These are phyloP conservation scores for Neopestalotiopsis sp. DNA, from an alignment of 2,329 filamentous ascomycete species.

Conservation along the genomic window DNA sequence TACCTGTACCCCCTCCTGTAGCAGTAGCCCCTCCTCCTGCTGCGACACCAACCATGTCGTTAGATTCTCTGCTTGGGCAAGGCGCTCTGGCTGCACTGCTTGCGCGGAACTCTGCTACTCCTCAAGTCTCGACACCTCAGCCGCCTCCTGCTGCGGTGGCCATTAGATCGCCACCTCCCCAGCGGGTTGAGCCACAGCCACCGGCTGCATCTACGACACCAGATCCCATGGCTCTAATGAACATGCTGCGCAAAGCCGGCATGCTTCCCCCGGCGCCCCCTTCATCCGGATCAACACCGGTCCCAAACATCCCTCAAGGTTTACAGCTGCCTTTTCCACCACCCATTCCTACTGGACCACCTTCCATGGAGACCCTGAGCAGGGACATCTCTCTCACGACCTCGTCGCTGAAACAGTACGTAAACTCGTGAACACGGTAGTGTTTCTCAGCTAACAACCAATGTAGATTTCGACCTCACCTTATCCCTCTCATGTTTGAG, in stretches of 20 bases:
- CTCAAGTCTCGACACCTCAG: conserved; percentile 53
- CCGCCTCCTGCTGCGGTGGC: conserved; percentile 44
- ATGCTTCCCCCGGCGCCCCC: conserved; percentile 55
- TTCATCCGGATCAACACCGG: conserved; percentile 34
- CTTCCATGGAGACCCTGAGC: conserved; percentile 38
- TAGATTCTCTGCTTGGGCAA: conserved; percentile 64
- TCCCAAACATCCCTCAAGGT: conserved; percentile 43
- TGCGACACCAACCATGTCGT: conserved; percentile 47
- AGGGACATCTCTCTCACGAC: conserved; percentile 66
- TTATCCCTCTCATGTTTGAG: conserved; percentile 79
- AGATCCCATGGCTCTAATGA: conserved; percentile 66
- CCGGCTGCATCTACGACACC: conserved; percentile 40
- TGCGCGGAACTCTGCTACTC: conserved; percentile 56
- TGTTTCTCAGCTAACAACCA: conserved; percentile 23
- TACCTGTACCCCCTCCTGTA: conserved; percentile 40
- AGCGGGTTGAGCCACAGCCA: conserved; percentile 45
- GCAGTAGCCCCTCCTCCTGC: conserved; percentile 42
- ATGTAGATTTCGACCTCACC: conserved; percentile 72
- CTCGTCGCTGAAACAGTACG: conserved; percentile 76
- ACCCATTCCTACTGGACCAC: conserved; percentile 40
- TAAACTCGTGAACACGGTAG: conserved; percentile 23
- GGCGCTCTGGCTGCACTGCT: conserved; percentile 65
- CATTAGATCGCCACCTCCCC: conserved; percentile 56
- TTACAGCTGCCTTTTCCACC: conserved; percentile 37
- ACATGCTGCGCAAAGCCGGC: conserved; percentile 71